phyloP scores from a whole-genome alignment of 2,329 filamentous ascomycete genomes.

The Geoglossum cookeanum region DNA sequence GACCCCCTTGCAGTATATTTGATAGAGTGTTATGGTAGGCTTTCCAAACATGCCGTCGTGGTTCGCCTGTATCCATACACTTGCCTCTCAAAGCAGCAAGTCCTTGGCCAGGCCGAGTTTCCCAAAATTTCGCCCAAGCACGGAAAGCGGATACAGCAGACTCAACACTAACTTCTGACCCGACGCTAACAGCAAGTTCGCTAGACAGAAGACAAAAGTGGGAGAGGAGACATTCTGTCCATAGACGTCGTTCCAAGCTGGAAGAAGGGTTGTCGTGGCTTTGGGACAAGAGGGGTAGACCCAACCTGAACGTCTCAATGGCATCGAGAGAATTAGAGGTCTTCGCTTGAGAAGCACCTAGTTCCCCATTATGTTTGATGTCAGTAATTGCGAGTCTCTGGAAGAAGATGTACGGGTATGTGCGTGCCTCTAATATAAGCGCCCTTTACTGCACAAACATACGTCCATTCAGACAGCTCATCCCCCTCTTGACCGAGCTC shows the following conservation, averaged over 20 bases:
- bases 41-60: conserved; percentile 56
- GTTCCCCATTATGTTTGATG: conserved; percentile 20
- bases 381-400: neutral
- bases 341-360: conserved; percentile 19
- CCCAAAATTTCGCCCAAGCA: conserved; percentile 54
- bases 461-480: conserved; percentile 51
- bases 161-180: neutral
- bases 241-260: conserved; percentile 26
- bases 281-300: conserved; percentile 40
- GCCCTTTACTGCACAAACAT: conserved; percentile 61
- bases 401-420: neutral
- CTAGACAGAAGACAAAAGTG: conserved; percentile 6
- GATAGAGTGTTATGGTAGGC: conserved; percentile 71
- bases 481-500: conserved; percentile 33
- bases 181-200: neutral
- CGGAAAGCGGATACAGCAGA: conserved; percentile 4
- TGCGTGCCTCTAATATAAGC: conserved; percentile 54
- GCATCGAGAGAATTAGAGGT: conserved; percentile 33
- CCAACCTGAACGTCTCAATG: conserved; percentile 44
- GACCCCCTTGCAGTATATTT: conserved; percentile 46
- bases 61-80: conserved; percentile 39
- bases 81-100: conserved; percentile 32
- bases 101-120: conserved; percentile 23
- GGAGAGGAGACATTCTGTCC: conserved; percentile 39
- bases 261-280: conserved; percentile 34